Base-by-base conservation (phyloP, 2,329 filamentous ascomycete species). In the Aspergillus sojae region DNA sequence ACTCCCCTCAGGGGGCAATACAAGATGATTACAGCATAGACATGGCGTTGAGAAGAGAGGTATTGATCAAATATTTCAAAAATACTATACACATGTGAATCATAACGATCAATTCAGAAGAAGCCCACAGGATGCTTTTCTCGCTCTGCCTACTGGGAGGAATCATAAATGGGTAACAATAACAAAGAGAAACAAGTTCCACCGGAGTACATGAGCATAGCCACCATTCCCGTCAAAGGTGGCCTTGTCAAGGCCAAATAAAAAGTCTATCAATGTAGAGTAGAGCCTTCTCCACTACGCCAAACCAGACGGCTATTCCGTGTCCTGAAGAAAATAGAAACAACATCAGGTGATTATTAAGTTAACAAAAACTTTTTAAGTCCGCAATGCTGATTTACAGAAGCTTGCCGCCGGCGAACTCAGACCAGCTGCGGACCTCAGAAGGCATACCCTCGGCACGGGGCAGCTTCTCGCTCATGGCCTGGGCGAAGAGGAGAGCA, bases 381-480 rank as follows among this genome's bases (percentile, higher is more conserved):
- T 23, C 46, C 53, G 34, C 61, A 60, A 45, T 41, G 16, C 45
- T 58, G 66, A 62, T 72, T 78, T 79, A 82, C 77, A 82, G 72
- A 68, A 78, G 74, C 74, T 79, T 82, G 73, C 90, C 90, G 68
- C 93, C 93, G 73, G 97, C 91, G 79, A 98, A 99, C 74, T 98
- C 90, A 69, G 92, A 96, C 95, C 95, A 99, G 75, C 90, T 89
- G 78, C 91, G 89, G 74, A 98, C 95, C 82, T 99, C 95, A 55
- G 87, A 84, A 55, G 95, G 95, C 68, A 97, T 94, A 60, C 93
- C 94, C 77, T 95, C 92, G 66, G 88, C 83, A 73, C 92, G 89
- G 65, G 95, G 95, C 57, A 99, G 86, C 85, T 98, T 99, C 85
- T 93, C 92, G 81, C 85, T 95, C 92, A 99, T 96, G 82, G 95